A percentile compares a stretch with the other conserved stretches of the same genome.
phyloP scores from a whole-genome alignment of 139 green algal species.

The Closterium sp. region DNA sequence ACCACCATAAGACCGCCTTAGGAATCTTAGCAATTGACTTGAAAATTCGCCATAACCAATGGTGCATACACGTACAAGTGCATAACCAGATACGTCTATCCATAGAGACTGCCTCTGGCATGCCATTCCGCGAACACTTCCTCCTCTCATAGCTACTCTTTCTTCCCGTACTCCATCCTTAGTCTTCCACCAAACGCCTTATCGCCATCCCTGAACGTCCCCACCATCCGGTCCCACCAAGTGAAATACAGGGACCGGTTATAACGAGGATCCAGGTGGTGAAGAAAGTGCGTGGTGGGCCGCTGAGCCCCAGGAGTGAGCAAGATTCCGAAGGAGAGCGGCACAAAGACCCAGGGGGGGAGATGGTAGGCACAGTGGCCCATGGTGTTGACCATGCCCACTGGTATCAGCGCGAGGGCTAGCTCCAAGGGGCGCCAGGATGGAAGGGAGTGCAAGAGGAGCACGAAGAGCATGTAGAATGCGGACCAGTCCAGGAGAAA shows the following conservation, averaged over 20 bases:
- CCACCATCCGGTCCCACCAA: slow-evolving; percentile 32
- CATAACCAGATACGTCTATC: too few species aligned
- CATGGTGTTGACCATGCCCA: slow-evolving; percentile 21
- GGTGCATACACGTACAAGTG: too few species aligned
- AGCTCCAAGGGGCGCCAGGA: neutral
- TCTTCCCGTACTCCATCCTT: too few species aligned
- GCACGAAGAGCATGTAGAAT: slow-evolving; percentile 13
- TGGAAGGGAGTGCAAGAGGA: neutral
- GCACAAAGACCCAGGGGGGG: slow-evolving; percentile 31
- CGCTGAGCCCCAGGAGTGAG: slow-evolving; percentile 13
- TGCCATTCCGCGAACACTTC: too few species aligned
- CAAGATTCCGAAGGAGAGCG: slow-evolving; percentile 19
- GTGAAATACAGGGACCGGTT: slow-evolving; percentile 48
- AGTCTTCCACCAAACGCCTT: too few species aligned
- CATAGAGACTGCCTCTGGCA: too few species aligned
- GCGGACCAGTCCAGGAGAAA: slow-evolving; percentile 1
- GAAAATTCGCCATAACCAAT: too few species aligned
- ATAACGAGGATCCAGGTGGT: slow-evolving; percentile 41
- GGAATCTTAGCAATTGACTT: too few species aligned
- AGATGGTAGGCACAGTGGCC: slow-evolving; percentile 36
- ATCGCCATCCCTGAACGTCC: slow-evolving; percentile 4
- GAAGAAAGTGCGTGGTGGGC: slow-evolving; percentile 26
- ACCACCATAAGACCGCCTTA: too few species aligned
- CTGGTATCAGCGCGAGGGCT: neutral
- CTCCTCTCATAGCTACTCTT: too few species aligned